Percentiles rank a stretch among this genome's conserved stretches.
These are phyloP conservation scores for Crithidia sp. DNA, from an alignment of 208 protist species.

Conservation along the genomic window DNA sequence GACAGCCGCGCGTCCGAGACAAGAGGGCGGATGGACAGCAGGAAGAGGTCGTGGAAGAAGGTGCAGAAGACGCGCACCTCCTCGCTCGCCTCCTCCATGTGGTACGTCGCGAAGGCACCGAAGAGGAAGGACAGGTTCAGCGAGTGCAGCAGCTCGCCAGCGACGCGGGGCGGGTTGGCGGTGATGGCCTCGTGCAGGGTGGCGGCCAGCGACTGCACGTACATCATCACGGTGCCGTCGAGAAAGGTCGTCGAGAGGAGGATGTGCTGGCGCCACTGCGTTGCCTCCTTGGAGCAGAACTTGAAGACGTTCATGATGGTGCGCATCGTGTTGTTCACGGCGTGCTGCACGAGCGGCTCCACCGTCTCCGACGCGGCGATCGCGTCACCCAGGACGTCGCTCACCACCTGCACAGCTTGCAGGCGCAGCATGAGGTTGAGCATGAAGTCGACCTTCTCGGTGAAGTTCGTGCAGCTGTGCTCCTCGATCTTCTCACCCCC, in stretches of 20 bases:
- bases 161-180: slow-evolving; percentile 34
- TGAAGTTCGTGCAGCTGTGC: slow-evolving; percentile 84
- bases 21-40: slow-evolving; percentile 70
- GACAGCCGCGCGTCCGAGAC: slow-evolving; percentile 56
- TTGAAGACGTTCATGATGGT: slow-evolving; percentile 93
- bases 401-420: slow-evolving; percentile 83
- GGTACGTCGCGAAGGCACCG: slow-evolving; percentile 83
- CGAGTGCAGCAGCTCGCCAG: slow-evolving; percentile 63
- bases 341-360: slow-evolving; percentile 36
- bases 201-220: slow-evolving; percentile 61
- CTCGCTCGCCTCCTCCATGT: slow-evolving; percentile 67
- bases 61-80: slow-evolving; percentile 77
- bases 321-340: slow-evolving; percentile 85
- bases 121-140: slow-evolving; percentile 85
- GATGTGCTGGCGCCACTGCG: slow-evolving; percentile 91
- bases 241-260: slow-evolving; percentile 87
- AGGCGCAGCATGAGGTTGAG: slow-evolving; percentile 87
- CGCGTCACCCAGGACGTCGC: slow-evolving; percentile 79
- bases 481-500: slow-evolving; percentile 70
- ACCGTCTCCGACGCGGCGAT: slow-evolving; percentile 34
- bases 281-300: slow-evolving; percentile 72
- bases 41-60: slow-evolving; percentile 84
- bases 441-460: slow-evolving; percentile 90
- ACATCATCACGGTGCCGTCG: slow-evolving; percentile 74
- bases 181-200: slow-evolving; percentile 50